A percentile compares a stretch with the other conserved stretches of the same genome.
phyloP scores from a whole-genome alignment of 176 grass and related monocot species.

The Ensete glaucum region DNA sequence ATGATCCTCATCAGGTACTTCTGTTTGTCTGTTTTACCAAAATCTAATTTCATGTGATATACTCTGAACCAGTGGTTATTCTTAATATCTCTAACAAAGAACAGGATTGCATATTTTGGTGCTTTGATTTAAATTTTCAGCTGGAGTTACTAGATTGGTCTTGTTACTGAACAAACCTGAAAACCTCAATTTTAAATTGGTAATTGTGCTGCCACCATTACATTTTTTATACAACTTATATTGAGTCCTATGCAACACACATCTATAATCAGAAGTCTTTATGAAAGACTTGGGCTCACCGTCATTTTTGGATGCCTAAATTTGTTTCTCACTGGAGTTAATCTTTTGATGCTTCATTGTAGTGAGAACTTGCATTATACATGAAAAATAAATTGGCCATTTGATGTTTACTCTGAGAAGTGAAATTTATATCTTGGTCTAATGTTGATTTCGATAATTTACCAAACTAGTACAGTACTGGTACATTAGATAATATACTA shows the following conservation, averaged over 20 bases:
- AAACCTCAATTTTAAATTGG: background rate
- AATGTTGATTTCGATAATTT: no score
- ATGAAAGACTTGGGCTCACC: background rate
- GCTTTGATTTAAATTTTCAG: background rate
- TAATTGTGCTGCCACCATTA: background rate
- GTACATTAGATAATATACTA: no score
- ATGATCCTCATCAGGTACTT: constrained; percentile 87
- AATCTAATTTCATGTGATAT: background rate
- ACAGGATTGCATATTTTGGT: background rate
- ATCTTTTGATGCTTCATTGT: no score
- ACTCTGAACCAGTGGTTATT: background rate
- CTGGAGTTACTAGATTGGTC: background rate
- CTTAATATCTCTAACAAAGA: background rate
- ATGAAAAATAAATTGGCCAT: no score
- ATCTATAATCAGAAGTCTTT: background rate
- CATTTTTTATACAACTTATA: background rate
- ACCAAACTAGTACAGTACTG: no score
- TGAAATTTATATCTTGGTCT: no score
- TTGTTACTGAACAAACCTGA: background rate
- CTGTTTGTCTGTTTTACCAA: background rate
- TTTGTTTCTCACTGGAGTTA: no score
- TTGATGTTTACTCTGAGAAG: no score
- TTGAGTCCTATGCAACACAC: background rate
- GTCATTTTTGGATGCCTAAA: no score
- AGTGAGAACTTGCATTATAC: no score